Base-by-base conservation (phyloP, 2,329 filamentous ascomycete genomes). In the Hortaea sp. region DNA sequence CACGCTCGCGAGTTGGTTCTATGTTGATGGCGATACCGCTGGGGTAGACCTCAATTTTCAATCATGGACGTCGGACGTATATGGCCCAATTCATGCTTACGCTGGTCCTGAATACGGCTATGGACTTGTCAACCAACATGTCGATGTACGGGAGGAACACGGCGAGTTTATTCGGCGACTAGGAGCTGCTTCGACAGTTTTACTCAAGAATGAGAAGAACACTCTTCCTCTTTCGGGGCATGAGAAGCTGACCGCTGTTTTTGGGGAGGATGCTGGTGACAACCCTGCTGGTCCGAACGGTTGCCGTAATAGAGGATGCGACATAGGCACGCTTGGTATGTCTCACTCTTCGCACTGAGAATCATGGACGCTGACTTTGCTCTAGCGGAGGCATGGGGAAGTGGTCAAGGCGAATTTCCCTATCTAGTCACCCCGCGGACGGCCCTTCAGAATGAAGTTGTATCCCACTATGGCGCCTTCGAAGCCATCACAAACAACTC, bases 251-350 rank as follows among this genome's bases (percentile, higher is more conserved):
- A 68, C 76, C 41, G 67, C 64, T 2, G 61, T 77, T 1, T 73
- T 75, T 46, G 74, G 74, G 1, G 71, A 72, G 44, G 69, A 71
- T 51, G 71, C 71, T 30, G 64, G 63, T 7, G 65, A 69, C 9
- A 90, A 85, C 61, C 72, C 76, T 0, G 73, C 73, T 27, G 90
- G 90, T 0, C 81, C 85, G 28, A 95, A 95, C 57, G 81, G 83
- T 28, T 95, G 88, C 60, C 48, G 59, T 7, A 84, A 94, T 65
- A 78, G 84, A 29, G 79, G 64, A 57, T 81, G 72, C 61, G 71
- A 67, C 62, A 74, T 76, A 37, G 78, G 78, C n/a, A 81, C n/a
- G n/a, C n/a, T n/a, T n/a, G n/a, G n/a, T n/a, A n/a, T n/a, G n/a
- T n/a, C n/a, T n/a, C n/a, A n/a, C n/a, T n/a, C n/a, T n/a, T n/a